Evolutionary conservation across 495 filamentous ascomycete genomes (phyloP).

Genomic region (Aspergillus asperescens): DNA sequence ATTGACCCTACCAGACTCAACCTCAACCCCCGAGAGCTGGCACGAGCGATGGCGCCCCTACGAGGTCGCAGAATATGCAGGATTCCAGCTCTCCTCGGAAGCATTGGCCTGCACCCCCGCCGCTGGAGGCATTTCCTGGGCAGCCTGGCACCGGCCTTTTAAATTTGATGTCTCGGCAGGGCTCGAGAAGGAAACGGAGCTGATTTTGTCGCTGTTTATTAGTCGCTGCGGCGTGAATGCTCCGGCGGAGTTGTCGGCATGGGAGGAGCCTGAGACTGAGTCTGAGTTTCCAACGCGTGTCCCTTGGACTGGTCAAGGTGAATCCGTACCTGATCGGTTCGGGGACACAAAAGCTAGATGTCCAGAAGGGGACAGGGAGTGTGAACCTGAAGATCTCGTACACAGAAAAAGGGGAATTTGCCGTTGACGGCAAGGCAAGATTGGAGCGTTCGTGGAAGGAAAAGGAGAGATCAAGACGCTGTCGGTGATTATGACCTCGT

Average conservation of each 20-base stretch:
- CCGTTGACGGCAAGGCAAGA: background rate
- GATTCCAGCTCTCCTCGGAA: slow-evolving; percentile 5
- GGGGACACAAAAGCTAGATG: background rate
- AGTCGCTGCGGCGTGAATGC: no score
- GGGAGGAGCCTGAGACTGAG: background rate
- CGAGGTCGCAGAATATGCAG: slow-evolving; percentile 3
- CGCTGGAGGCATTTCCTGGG: background rate
- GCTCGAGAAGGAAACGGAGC: background rate
- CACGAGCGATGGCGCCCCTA: slow-evolving; percentile 4
- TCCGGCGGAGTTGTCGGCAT: no score
- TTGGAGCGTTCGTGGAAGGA: background rate
- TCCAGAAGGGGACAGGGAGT: background rate
- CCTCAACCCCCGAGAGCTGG: background rate
- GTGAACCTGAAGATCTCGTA: background rate
- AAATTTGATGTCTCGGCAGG: background rate
- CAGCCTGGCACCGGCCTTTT: background rate
- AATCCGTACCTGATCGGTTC: background rate
- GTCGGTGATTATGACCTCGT: background rate
- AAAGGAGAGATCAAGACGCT: background rate
- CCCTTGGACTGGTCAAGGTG: background rate
- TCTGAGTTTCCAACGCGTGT: background rate
- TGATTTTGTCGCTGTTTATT: background rate
- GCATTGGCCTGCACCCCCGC: background rate
- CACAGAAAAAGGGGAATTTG: background rate
- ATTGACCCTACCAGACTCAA: background rate